Evolutionary conservation across 805 yeast genomes (phyloP).

Genomic region (Candida patagonica): DNA sequence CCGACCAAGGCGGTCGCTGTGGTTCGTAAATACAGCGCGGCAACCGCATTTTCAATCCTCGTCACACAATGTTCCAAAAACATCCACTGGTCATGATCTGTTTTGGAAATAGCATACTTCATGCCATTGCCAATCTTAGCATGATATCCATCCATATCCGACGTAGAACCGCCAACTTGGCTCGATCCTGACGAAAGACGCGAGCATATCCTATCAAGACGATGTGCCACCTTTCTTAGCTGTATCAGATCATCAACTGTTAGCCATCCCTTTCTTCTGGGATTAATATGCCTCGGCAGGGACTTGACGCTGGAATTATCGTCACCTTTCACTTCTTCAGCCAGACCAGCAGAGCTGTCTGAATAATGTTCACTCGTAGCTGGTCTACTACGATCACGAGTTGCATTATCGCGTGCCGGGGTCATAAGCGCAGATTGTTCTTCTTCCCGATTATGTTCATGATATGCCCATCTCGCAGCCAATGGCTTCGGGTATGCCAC

Average conservation of each 20-base stretch:
- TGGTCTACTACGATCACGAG: neutral
- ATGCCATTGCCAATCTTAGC: slow-evolving; percentile 12
- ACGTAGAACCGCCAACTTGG: neutral
- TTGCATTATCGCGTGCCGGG: neutral
- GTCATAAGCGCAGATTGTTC: slow-evolving; percentile 5
- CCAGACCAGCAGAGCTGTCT: slow-evolving; percentile 3
- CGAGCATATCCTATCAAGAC: slow-evolving; percentile 21
- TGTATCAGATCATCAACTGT: slow-evolving; percentile 13
- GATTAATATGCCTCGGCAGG: neutral
- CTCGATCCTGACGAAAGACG: slow-evolving; percentile 10
- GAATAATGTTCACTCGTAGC: neutral
- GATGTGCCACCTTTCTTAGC: slow-evolving; percentile 15
- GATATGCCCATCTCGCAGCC: slow-evolving; percentile 10
- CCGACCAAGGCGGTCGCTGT: slow-evolving; percentile 5
- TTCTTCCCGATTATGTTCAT: slow-evolving; percentile 11
- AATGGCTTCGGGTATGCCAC: slow-evolving; percentile 55
- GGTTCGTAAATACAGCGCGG: slow-evolving; percentile 21
- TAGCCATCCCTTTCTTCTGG: slow-evolving; percentile 11
- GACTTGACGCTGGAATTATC: neutral
- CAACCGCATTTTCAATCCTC: slow-evolving; percentile 25
- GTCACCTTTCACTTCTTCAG: neutral
- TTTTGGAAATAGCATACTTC: slow-evolving; percentile 14
- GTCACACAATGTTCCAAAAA: slow-evolving; percentile 26
- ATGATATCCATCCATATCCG: slow-evolving; percentile 9
- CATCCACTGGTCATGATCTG: slow-evolving; percentile 18